Base-by-base conservation (phyloP, 257 asterid genomes). In the Mitragyna speciosa region DNA sequence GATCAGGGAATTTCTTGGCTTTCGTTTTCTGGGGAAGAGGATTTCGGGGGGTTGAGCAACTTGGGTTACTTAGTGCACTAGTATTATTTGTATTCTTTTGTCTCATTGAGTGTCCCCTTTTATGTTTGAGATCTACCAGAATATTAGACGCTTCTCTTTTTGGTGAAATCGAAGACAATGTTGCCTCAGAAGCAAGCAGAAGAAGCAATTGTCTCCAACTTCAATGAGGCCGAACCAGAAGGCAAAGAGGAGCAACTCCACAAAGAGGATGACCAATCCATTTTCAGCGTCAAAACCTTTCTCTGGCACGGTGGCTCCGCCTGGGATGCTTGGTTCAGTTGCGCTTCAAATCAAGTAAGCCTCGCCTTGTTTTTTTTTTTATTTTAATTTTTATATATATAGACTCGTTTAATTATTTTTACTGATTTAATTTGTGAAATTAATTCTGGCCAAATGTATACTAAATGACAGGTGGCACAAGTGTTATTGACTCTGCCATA, bases 231-330 rank as follows among this genome's bases (percentile, higher is more conserved):
- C 1, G 97, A 91, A 22, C 83, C 80, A 47, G 92, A 91, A 75
- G 88, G 81, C 75, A 72, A 56, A 48, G 85, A 83, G 1, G 89
- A 85, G 54, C 86, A 72, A 26, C 91, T 77, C 39, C 88, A 77
- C 48, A 70, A 30, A 39, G 87, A 36, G 69, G 95, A 88, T 28
- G 94, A 91, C n/a, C 90, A 85, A 28, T 78, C 97, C 22, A 41
- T 89, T 80, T 85, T 91, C 78, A 89, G 86, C 81, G 85, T 93
- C 22, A 93, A 88, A 76, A 95, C 70, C 87, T 31, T 88, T 70
- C 95, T 95, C 64, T 95, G 99, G 99, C 99, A 95, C 80, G 99
- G 99, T 31, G 99, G 99, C 86, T 95, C 99, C 41, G 91, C 91
- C 82, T 95, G 92, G 92, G 99, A 95, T 77, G 99, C 99, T 76